Conservation (phyloP, 2,329 filamentous ascomycete species). For the Cladosporium sp. region DNA sequence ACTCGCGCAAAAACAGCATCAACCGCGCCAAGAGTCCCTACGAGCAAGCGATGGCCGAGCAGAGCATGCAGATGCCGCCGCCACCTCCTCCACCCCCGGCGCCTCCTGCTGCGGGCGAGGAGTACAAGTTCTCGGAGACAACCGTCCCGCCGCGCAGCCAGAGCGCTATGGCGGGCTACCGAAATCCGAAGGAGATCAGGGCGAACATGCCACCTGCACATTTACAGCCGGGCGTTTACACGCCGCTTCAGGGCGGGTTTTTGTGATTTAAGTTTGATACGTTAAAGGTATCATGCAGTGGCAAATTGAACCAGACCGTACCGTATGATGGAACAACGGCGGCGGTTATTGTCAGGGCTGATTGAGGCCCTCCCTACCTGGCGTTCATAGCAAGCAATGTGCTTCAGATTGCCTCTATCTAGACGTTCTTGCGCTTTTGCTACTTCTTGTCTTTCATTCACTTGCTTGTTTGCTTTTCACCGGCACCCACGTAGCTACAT, state of each 20-base stretch:
- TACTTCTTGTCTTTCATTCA: too few species aligned
- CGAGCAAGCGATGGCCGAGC: slow-evolving; percentile 27
- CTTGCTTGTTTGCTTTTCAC: too few species aligned
- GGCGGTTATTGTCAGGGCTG: too few species aligned
- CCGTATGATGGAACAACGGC: too few species aligned
- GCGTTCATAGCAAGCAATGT: too few species aligned
- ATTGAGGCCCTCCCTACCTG: too few species aligned
- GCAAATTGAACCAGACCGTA: too few species aligned
- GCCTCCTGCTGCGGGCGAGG: slow-evolving; percentile 22
- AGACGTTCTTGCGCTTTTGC: too few species aligned
- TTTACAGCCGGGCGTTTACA: slow-evolving; percentile 38
- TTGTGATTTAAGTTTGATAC: slow-evolving; percentile 13
- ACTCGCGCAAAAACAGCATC: slow-evolving; percentile 16
- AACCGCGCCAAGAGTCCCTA: slow-evolving; percentile 25
- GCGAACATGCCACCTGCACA: slow-evolving; percentile 46
- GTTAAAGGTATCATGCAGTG: too few species aligned
- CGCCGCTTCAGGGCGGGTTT: slow-evolving; percentile 22
- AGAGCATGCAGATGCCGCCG: slow-evolving; percentile 16
- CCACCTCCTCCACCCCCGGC: slow-evolving; percentile 34
- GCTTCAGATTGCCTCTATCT: too few species aligned
- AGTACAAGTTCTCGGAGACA: slow-evolving; percentile 33
- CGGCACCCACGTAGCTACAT: too few species aligned
- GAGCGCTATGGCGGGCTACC: slow-evolving; percentile 22
- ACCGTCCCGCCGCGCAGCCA: slow-evolving; percentile 32
- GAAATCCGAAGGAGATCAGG: slow-evolving; percentile 41